Evolutionary conservation across 345 rosid genomes (phyloP), one percentile per base, ranked within the genome.

Genomic region (Microcos paniculata): DNA sequence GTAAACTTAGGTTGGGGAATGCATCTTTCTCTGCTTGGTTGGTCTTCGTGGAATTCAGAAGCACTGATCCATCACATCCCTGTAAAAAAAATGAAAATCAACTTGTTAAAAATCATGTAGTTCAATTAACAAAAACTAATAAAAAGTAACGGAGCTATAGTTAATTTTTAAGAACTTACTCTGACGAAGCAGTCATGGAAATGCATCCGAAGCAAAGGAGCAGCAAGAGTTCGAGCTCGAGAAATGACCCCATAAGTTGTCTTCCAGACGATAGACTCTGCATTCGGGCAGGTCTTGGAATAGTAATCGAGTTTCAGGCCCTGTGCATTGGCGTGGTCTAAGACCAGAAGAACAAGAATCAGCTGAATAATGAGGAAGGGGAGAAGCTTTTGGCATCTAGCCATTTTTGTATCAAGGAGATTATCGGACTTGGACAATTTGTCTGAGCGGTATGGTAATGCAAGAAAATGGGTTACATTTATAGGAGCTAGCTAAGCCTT

Each of bases 51-150:
- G 90, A 83, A 76, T 92, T 83, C 53, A 94, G 73, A 73, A 94
- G 78, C 15, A 94, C 74, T 5, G 98, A 94, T 0, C 87, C 98
- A 12, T 94, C 98, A 15, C 98, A 92, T 42, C 98, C 98, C 98
- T 91, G 82, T 1, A 62, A 69, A 65, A 40, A 40, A 45, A 55
- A 6, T 42, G 23, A 38, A 65, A 26, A 56, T 62, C 42, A 40
- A 38, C 33, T n/a, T 21, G n/a, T 2, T 11, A 11, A 35, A 31
- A 35, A n/a, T 42, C 38, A 4, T 28, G 26, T 24, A 21, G 18
- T 18, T n/a, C n/a, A n/a, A n/a, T n/a, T n/a, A n/a, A n/a, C n/a
- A n/a, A n/a, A n/a, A n/a, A n/a, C n/a, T 31, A 10, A 78, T 1
- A 7, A 62, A 6, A 15, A 65, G 55, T 11, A 1, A 28, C 31